Conservation (phyloP, 1,139 yeast species). For the Yarrowia galli region DNA sequence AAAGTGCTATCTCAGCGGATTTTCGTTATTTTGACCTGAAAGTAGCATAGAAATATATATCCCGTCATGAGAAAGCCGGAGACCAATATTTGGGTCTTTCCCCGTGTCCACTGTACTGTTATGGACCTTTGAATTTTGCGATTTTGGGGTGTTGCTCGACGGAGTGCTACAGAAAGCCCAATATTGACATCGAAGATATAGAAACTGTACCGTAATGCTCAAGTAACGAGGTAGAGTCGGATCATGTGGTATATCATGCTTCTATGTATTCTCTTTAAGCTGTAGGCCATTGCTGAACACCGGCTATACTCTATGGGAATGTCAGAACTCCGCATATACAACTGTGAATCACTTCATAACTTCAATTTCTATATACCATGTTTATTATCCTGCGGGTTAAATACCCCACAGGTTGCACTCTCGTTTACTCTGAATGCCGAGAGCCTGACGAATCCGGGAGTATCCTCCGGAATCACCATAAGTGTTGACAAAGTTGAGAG, state of each 20-base stretch:
- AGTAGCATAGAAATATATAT: background rate
- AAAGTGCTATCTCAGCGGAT: background rate
- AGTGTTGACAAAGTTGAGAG: constrained; percentile 30
- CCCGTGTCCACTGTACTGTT: too few relatives aligned
- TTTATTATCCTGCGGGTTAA: background rate
- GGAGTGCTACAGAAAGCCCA: too few relatives aligned
- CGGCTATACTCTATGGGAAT: too few relatives aligned
- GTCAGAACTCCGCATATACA: background rate
- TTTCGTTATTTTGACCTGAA: background rate
- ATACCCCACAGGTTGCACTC: constrained; percentile 29
- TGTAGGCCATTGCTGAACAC: too few relatives aligned
- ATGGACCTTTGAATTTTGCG: too few relatives aligned
- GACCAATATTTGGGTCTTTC: background rate
- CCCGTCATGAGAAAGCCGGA: too few relatives aligned
- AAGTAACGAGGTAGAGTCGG: too few relatives aligned
- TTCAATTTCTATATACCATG: constrained; percentile 2
- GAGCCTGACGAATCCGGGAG: constrained; percentile 17
- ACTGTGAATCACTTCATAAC: background rate
- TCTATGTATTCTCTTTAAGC: too few relatives aligned
- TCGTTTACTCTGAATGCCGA: constrained; percentile 8
- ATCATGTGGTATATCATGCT: too few relatives aligned
- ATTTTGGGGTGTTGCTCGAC: too few relatives aligned
- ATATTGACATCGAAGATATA: too few relatives aligned
- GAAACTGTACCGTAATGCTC: too few relatives aligned
- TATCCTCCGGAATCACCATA: constrained; percentile 29